phyloP scores from a whole-genome alignment of 768 basidiomycete species.

The Lactifluus piperatus region DNA sequence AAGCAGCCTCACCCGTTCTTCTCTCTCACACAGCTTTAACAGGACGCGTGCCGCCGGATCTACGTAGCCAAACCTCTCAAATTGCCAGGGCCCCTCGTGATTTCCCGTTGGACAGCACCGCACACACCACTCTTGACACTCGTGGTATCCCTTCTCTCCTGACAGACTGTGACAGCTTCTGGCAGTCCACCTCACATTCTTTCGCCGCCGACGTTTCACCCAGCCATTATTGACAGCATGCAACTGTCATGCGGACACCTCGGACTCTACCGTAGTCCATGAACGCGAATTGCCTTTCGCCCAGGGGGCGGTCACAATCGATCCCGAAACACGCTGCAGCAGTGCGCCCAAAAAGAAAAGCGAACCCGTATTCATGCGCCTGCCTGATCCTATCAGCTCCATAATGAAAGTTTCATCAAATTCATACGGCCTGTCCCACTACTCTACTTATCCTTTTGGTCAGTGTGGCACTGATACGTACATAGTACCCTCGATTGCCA shows the following conservation, averaged over 20 bases:
- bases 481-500: constrained; percentile 2
- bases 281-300: background rate
- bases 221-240: constrained; percentile 12
- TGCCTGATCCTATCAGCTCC: background rate
- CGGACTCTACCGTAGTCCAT: background rate
- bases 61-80: constrained; percentile 15
- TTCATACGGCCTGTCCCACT: too few species aligned
- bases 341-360: background rate
- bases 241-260: constrained; percentile 10
- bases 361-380: background rate
- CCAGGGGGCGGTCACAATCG: background rate
- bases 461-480: background rate
- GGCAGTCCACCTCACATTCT: constrained; percentile 12
- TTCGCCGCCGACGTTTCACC: constrained; percentile 17
- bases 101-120: constrained; percentile 10
- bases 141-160: constrained; percentile 5
- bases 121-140: constrained; percentile 9
- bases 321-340: constrained; percentile 7
- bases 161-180: constrained; percentile 12
- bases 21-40: constrained; percentile 10
- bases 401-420: background rate
- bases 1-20: background rate
- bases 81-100: constrained; percentile 10
- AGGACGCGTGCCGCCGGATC: constrained; percentile 14
- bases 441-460: background rate